Conservation (phyloP, 2,329 filamentous ascomycete genomes). For the Diaporthe nobilis region DNA sequence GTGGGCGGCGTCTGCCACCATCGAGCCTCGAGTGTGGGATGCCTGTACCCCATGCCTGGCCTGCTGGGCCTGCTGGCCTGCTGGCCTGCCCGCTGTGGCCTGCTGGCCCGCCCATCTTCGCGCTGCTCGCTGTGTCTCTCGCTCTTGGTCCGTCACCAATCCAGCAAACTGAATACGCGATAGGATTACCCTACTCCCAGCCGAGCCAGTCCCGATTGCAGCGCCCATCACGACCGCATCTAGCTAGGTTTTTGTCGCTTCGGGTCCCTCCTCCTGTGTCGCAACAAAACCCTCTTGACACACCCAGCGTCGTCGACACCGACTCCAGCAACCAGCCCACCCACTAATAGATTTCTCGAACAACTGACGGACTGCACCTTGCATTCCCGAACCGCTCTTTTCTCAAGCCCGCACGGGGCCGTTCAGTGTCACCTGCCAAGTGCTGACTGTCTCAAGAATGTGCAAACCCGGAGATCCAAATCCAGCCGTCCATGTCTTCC, state of each 20-base stretch:
- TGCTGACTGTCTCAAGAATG: constrained; percentile 6
- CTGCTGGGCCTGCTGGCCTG: constrained; percentile 3
- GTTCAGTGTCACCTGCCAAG: constrained; percentile 28
- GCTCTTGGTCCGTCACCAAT: constrained; percentile 36
- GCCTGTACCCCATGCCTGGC: background rate
- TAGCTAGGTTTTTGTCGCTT: background rate
- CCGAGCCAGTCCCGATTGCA: constrained; percentile 33
- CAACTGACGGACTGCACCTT: constrained; percentile 6
- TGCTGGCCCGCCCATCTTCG: constrained; percentile 21
- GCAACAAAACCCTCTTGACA: constrained; percentile 28
- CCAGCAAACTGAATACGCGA: constrained; percentile 39
- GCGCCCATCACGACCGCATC: constrained; percentile 29
- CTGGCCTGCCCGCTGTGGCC: background rate
- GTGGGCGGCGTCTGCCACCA: constrained; percentile 15
- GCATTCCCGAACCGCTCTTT: constrained; percentile 26
- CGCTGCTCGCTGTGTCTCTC: constrained; percentile 33
- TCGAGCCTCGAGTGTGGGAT: constrained; percentile 12
- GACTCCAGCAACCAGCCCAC: constrained; percentile 7
- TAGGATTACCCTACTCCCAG: constrained; percentile 33
- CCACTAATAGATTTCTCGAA: background rate
- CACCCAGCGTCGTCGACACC: constrained; percentile 24
- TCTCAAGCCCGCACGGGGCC: constrained; percentile 5
- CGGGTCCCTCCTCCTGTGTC: constrained; percentile 3
- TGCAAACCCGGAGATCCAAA: constrained; percentile 6
- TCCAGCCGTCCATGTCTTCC: constrained; percentile 24